These are phyloP conservation scores for Suillus fuscotomentosus DNA, from an alignment of 768 basidiomycete genomes.

Conservation along the genomic window DNA sequence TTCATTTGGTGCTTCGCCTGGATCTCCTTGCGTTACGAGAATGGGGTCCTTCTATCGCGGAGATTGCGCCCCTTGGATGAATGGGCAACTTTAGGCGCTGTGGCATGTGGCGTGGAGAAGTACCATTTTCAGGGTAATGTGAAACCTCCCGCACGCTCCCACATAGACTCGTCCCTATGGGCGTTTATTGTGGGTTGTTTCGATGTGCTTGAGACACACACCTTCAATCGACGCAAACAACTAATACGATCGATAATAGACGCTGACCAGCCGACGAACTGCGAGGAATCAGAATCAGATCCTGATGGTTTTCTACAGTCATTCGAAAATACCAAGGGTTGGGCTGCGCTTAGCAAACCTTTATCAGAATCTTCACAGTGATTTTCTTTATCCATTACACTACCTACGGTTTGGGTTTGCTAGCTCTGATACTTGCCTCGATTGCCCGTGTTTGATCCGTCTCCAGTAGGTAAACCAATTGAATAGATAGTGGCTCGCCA, in stretches of 20 bases:
- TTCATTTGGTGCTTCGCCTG: neutral
- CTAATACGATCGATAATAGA: neutral
- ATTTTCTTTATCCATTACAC: neutral
- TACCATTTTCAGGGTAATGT: neutral
- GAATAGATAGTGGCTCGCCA: neutral
- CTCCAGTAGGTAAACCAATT: neutral
- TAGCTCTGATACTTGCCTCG: too few species aligned
- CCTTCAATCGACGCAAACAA: neutral
- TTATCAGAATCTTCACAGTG: too few species aligned
- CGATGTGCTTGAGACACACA: neutral
- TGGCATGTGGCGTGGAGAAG: neutral
- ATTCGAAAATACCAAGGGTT: neutral
- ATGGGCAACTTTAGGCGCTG: neutral
- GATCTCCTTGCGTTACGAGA: neutral
- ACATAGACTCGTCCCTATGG: neutral
- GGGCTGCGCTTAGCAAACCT: neutral
- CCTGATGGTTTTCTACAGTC: neutral
- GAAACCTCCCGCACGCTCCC: neutral
- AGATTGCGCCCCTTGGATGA: neutral
- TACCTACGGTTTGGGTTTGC: too few species aligned
- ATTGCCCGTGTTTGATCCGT: neutral
- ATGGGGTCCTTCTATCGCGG: neutral
- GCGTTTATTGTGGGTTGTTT: neutral
- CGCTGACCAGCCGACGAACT: neutral
- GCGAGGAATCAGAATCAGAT: neutral